Base-by-base conservation (phyloP, 495 filamentous ascomycete genomes). In the Aspergillus heteromorphus region DNA sequence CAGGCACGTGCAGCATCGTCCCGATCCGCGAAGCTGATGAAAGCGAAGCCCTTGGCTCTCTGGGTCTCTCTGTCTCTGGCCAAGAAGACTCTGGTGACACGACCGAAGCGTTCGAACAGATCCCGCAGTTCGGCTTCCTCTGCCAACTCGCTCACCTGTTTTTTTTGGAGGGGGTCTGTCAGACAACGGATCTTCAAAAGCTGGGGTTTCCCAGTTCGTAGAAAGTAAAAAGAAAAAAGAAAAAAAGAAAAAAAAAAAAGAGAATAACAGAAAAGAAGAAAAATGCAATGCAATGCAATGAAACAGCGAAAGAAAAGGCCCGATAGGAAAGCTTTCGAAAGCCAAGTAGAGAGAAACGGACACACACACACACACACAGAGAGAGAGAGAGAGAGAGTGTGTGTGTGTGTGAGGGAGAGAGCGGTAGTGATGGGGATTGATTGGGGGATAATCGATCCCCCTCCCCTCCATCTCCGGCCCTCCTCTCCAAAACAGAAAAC, bases 11-110 rank as follows among this genome's bases (percentile, higher is more conserved):
- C 84, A 51, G 93, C 93, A 73, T 98, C 95, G 54, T 75, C 70
- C 59, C 92, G 81, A 59, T 97, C 93, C 47, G 84, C 85, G 71
- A 91, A 98, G 69, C 88, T 95, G 75, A 98, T 95, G 70, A 98
- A 98, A 16, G 93, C 93, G 65, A 97, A 98, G 41, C 93, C 93
- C 82, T 98, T 98, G 49, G 95, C 93, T 60, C 90, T 67, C 52
- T 88, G 87, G 30, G 95, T 97, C 45, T 97, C 95, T 67, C 93
- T 79, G 73, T 98, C 95, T 77, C 96, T 96, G 57, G 93, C 93
- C 57, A 98, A 71, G 80, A 97, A 98, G 43, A 98, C 95, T 67
- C 92, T 85, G 38, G 91, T 97, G 57, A 98, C 95, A 61, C 90
- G 88, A 63, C 93, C 93, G 72, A 93, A 96, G 40, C 93, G 83